These are phyloP conservation scores for Penicillium dipodomyicola DNA, from an alignment of 495 filamentous ascomycete species.

Conservation along the genomic window DNA sequence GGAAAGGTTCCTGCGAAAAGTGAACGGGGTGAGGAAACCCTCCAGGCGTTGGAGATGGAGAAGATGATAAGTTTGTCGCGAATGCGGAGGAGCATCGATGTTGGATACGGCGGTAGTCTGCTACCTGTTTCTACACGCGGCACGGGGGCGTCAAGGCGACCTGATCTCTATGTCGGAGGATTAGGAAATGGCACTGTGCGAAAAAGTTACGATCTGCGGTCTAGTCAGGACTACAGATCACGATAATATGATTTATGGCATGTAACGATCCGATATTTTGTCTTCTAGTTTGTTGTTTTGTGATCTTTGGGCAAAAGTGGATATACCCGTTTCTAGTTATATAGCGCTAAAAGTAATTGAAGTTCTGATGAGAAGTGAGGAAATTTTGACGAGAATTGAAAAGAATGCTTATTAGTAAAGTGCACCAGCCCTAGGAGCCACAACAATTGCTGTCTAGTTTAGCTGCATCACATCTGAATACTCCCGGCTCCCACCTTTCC, in stretches of 20 bases:
- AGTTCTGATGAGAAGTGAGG: not conserved
- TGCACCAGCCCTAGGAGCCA: not conserved
- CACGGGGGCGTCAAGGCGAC: constrained; percentile 14
- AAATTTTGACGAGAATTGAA: not conserved
- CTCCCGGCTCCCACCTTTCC: constrained; percentile 9
- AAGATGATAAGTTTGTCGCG: constrained; percentile 32
- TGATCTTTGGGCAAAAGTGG: constrained; percentile 6
- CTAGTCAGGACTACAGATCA: constrained; percentile 23
- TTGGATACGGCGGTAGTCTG: constrained; percentile 32
- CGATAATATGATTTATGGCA: constrained; percentile 21
- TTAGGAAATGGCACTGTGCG: constrained; percentile 12
- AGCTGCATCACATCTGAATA: constrained; percentile 13
- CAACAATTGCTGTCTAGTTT: not conserved
- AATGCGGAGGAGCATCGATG: constrained; percentile 30
- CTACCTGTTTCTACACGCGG: constrained; percentile 37
- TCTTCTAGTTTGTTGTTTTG: not conserved
- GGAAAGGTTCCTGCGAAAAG: constrained; percentile 1
- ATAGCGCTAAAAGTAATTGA: constrained; percentile 10
- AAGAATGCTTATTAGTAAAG: not conserved
- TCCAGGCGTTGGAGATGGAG: constrained; percentile 31
- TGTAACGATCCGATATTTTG: constrained; percentile 8
- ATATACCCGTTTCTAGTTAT: constrained; percentile 6
- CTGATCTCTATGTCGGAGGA: constrained; percentile 15
- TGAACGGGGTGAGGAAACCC: constrained; percentile 2
- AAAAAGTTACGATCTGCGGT: constrained; percentile 22